Base-by-base conservation (phyloP, 441 rosid genomes). In the Gossypium aridum region DNA sequence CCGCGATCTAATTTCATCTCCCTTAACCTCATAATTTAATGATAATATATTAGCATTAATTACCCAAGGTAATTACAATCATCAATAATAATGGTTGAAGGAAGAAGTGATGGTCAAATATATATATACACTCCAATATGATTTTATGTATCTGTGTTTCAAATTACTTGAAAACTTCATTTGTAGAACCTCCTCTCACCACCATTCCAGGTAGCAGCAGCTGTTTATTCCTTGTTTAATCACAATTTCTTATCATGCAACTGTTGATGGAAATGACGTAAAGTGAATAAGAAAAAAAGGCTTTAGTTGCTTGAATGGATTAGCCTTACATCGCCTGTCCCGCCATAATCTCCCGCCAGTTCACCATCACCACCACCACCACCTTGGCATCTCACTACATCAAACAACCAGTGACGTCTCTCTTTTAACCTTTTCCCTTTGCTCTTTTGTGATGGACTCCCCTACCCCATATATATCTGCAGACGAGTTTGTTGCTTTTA, bases 391-490 rank as follows among this genome's bases (percentile, higher is more conserved):
- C 28, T 39, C 16, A 5, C 76, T 75, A 37, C 54, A 17, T 20
- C 56, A 16, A 72, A 2, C 19, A 68, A 45, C 26, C 70, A 68
- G 61, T 47, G 78, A 60, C 74, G 78, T 75, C 71, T 65, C 62
- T 28, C 62, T 7, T 31, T 31, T 6, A 63, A 25, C 5, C 22
- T 43, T 25, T 4, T 9, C 7, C 43, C 28, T 26, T 37, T 47
- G 57, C 69, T 71, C 64, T 75, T 64, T 45, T 49, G 63, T 71
- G 73, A 75, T 19, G 64, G 76, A 71, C 64, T 79, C 73, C 73
- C 78, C 63, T 69, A 74, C 75, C 37, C 25, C 25, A 5, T 31
- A 4, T 5, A 31, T 20, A 4, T 31, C 3, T 31, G 17, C 37
- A 13, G 71, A 20, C 54, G 26, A 5, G 7, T 1, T 31, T 31